Evolutionary conservation across 139 green algal genomes (phyloP).

Genomic region (Zygnema circumcarinatum): DNA sequence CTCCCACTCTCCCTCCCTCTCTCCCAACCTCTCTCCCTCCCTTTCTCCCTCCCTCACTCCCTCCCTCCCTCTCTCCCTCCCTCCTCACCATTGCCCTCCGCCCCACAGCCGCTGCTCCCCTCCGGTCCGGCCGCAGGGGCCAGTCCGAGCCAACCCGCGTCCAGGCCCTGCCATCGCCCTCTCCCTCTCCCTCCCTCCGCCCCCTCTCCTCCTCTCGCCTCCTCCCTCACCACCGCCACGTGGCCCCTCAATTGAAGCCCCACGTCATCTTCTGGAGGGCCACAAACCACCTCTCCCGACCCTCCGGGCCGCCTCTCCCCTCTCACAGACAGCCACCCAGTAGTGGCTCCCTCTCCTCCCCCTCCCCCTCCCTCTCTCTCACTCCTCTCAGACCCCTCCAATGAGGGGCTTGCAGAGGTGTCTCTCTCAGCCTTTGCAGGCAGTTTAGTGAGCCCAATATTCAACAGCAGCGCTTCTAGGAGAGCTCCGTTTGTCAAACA

Average conservation of each 20-base stretch:
- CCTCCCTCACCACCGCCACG: background rate
- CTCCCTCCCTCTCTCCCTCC: conserved; percentile 11
- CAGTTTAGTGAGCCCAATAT: background rate
- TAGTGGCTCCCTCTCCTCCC: too few relatives aligned
- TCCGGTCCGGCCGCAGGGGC: too few relatives aligned
- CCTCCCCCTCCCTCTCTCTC: background rate
- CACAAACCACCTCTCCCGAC: conserved; percentile 4
- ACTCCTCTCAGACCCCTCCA: background rate
- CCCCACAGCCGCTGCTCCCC: background rate
- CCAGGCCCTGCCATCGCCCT: background rate
- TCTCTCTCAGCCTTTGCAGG: background rate
- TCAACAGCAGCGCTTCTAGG: background rate
- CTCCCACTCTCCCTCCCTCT: conserved; percentile 3
- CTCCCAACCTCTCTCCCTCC: too few relatives aligned
- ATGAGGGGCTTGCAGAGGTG: background rate
- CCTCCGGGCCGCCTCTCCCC: too few relatives aligned
- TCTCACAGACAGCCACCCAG: too few relatives aligned
- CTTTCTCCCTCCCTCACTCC: too few relatives aligned
- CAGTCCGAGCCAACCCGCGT: background rate
- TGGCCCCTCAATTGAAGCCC: background rate
- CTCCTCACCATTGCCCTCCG: background rate
- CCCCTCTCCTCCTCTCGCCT: background rate
- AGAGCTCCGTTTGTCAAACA: background rate
- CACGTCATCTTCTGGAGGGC: too few relatives aligned
- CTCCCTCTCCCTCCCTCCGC: background rate